A percentile compares a stretch with the other conserved stretches of the same genome.
Evolutionary conservation across 805 yeast species (phyloP).

Genomic region (Saccharomycopsis amapae): DNA sequence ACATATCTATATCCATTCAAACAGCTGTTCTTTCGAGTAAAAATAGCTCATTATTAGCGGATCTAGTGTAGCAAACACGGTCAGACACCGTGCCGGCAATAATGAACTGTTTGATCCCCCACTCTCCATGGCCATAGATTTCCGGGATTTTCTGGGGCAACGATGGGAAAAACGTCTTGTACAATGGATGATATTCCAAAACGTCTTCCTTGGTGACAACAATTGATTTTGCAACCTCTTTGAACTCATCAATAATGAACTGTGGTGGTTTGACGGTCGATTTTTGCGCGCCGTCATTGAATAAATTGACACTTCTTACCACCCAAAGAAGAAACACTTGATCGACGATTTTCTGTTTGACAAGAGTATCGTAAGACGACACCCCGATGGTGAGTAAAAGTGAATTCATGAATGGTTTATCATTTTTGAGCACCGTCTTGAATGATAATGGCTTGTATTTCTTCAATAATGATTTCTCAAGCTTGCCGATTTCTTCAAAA

Average conservation of each 20-base stretch:
- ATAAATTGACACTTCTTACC: constrained; percentile 47
- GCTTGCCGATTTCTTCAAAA: constrained; percentile 37
- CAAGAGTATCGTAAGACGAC: constrained; percentile 44
- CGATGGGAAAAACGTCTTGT: constrained; percentile 46
- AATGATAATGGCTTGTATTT: constrained; percentile 47
- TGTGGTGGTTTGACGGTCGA: constrained; percentile 39
- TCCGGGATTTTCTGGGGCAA: constrained; percentile 47
- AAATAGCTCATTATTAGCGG: constrained; percentile 31
- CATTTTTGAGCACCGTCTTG: constrained; percentile 50
- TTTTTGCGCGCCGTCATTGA: constrained; percentile 19
- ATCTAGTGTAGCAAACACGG: constrained; percentile 39
- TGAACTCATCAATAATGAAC: constrained; percentile 41
- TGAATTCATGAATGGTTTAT: constrained; percentile 45
- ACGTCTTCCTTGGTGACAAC: constrained; percentile 47
- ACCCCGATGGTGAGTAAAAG: constrained; percentile 52
- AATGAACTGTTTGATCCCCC: constrained; percentile 37
- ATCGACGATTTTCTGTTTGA: constrained; percentile 42
- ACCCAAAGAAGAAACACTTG: constrained; percentile 58
- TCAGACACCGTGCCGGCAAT: constrained; percentile 48
- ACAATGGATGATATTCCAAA: constrained; percentile 44
- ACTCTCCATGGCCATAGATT: constrained; percentile 43
- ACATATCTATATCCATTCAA: too few species aligned
- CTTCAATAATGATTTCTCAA: constrained; percentile 40
- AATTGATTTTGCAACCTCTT: constrained; percentile 31
- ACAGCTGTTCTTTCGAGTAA: constrained; percentile 27